Evolutionary conservation across 805 yeast species (phyloP).

Genomic region (Kluyveromyces dobzhanskii): DNA sequence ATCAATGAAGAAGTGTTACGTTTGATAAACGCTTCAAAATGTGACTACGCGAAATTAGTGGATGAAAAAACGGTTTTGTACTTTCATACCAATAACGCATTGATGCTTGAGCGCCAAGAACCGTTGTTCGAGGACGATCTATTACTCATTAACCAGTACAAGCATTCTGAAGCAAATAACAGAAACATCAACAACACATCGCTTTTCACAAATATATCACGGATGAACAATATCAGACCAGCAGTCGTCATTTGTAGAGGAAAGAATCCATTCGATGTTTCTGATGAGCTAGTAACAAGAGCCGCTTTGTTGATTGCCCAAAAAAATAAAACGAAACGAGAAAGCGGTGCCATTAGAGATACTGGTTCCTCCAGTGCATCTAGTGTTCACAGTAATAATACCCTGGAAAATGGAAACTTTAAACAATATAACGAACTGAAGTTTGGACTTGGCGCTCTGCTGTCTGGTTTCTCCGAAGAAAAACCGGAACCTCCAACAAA

Average conservation of each 20-base stretch:
- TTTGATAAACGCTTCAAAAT: neutral
- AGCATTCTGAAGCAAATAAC: constrained; percentile 6
- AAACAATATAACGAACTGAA: neutral
- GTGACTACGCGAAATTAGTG: neutral
- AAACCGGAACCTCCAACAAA: neutral
- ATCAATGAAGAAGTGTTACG: neutral
- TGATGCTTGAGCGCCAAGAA: constrained; percentile 14
- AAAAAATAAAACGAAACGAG: constrained; percentile 5
- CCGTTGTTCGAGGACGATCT: constrained; percentile 9
- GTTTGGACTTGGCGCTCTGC: neutral
- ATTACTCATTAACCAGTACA: neutral
- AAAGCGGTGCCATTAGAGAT: neutral
- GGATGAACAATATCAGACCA: constrained; percentile 15
- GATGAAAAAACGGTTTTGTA: constrained; percentile 9
- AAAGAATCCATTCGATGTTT: constrained; percentile 20
- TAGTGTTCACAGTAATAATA: neutral
- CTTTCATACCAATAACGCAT: constrained; percentile 21
- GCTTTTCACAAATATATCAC: constrained; percentile 12
- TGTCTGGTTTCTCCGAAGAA: neutral
- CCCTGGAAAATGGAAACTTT: neutral
- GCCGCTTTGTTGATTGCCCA: constrained; percentile 12
- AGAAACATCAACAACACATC: constrained; percentile 4
- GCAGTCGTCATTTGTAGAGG: constrained; percentile 13
- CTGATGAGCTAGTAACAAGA: constrained; percentile 19
- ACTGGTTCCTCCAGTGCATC: neutral